Conservation (phyloP, 768 basidiomycete species). For the Sistotremastrum suecicum region DNA sequence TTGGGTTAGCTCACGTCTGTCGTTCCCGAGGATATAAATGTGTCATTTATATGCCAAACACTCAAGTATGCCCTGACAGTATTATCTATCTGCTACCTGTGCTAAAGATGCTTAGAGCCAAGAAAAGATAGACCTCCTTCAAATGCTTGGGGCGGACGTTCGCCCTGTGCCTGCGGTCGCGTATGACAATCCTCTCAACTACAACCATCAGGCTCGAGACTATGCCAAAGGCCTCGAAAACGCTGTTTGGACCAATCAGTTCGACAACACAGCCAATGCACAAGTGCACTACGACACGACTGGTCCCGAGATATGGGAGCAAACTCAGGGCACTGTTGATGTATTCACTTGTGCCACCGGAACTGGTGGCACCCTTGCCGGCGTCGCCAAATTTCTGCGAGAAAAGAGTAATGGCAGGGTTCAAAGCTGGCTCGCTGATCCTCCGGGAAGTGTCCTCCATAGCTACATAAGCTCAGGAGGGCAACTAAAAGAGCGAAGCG, state of each 20-base stretch:
- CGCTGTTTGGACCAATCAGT: conserved; percentile 95
- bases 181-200: conserved; percentile 89
- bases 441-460: conserved; percentile 86
- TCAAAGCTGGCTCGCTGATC: conserved; percentile 92
- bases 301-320: conserved; percentile 94
- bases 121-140: conserved; percentile 95
- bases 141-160: conserved; percentile 96
- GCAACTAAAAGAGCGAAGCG: conserved; percentile 57
- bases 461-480: conserved; percentile 73
- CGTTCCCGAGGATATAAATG: conserved; percentile 88
- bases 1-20: conserved; percentile 91
- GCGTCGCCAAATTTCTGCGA: conserved; percentile 69
- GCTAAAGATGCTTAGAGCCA: conserved; percentile 45
- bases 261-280: conserved; percentile 92
- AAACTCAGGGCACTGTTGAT: conserved; percentile 64
- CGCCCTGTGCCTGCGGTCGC: conserved; percentile 93
- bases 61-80: conserved; percentile 39
- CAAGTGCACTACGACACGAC: conserved; percentile 78
- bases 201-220: conserved; percentile 94
- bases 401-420: conserved; percentile 67
- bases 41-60: conserved; percentile 98
- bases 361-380: conserved; percentile 92
- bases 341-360: conserved; percentile 94
- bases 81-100: not conserved
- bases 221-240: conserved; percentile 63